phyloP scores from a whole-genome alignment of 768 basidiomycete species.

The Neoboletus magnificus region DNA sequence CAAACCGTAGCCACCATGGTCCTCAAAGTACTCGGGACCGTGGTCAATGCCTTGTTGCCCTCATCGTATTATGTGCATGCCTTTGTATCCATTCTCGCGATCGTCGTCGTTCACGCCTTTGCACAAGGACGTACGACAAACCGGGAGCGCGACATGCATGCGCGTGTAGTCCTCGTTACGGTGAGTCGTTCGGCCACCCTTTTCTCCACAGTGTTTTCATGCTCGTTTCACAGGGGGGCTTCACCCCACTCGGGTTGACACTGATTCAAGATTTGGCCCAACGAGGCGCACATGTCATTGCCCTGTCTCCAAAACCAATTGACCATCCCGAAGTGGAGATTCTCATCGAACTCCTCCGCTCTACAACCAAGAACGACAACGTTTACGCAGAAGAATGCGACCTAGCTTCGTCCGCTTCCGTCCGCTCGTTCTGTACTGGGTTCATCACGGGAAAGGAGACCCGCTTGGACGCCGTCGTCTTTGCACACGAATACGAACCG shows the following conservation, averaged over 20 bases:
- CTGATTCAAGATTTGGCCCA: constrained; percentile 63
- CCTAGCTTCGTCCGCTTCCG: constrained; percentile 58
- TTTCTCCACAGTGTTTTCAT: background rate
- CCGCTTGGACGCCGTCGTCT: constrained; percentile 74
- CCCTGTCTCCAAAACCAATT: constrained; percentile 60
- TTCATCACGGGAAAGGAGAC: constrained; percentile 66
- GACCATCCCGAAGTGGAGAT: constrained; percentile 47
- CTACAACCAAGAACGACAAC: constrained; percentile 67
- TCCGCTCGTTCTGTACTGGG: constrained; percentile 64
- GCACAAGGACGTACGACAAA: constrained; percentile 68
- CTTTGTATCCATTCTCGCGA: constrained; percentile 38
- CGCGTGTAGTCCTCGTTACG: constrained; percentile 66
- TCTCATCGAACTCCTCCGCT: constrained; percentile 63
- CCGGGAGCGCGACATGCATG: constrained; percentile 74
- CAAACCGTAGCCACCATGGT: constrained; percentile 41
- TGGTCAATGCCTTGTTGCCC: constrained; percentile 45
- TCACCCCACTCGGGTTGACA: constrained; percentile 70
- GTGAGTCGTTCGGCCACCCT: constrained; percentile 37
- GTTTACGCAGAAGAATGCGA: constrained; percentile 82
- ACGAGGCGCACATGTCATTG: constrained; percentile 78
- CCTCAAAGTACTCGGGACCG: constrained; percentile 44
- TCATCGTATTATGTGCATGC: constrained; percentile 57
- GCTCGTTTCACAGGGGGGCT: constrained; percentile 52
- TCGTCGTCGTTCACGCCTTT: constrained; percentile 54
- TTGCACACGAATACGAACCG: constrained; percentile 72